A percentile compares a stretch with the other conserved stretches of the same genome.
These are phyloP conservation scores for Penicillium sp. DNA, from an alignment of 2,329 filamentous ascomycete species.

Conservation along the genomic window DNA sequence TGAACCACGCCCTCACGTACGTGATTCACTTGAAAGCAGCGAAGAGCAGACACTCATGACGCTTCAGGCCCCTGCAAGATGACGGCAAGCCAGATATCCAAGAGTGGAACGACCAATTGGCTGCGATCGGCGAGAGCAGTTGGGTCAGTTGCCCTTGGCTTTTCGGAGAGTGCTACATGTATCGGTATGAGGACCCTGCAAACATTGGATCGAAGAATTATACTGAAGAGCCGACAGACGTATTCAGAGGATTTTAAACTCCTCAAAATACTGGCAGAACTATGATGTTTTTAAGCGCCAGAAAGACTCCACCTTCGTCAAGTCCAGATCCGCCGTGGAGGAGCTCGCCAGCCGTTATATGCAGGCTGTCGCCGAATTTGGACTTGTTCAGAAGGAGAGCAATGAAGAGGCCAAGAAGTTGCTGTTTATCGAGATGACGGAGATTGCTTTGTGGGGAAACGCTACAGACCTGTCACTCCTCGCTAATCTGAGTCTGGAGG, in stretches of 20 bases:
- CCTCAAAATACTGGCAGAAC: conserved; percentile 16
- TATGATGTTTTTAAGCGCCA: conserved; percentile 29
- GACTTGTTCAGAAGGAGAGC: not conserved
- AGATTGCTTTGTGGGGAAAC: conserved; percentile 36
- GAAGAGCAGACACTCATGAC: not conserved
- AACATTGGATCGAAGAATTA: not conserved
- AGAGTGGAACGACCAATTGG: conserved; percentile 15
- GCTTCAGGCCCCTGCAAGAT: conserved; percentile 3
- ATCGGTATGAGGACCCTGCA: conserved; percentile 7
- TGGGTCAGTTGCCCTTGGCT: conserved; percentile 20
- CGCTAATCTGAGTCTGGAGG: conserved; percentile 27
- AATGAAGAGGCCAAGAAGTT: conserved; percentile 24
- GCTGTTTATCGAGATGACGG: conserved; percentile 33
- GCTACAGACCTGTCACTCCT: conserved; percentile 33
- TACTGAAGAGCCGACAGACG: conserved; percentile 1
- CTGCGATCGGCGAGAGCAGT: conserved; percentile 5
- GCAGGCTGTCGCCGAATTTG: conserved; percentile 7
- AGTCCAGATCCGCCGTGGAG: conserved; percentile 24
- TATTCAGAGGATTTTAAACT: conserved; percentile 15
- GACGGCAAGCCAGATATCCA: conserved; percentile 15
- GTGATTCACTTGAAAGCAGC: not conserved
- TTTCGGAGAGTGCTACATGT: conserved; percentile 23
- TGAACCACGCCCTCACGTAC: conserved; percentile 4
- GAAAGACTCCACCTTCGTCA: conserved; percentile 28
- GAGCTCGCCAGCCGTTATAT: conserved; percentile 25